Percentiles rank a stretch among this genome's conserved stretches.
Evolutionary conservation across 1,284 basidiomycete species (phyloP).

Genomic region (Ustilago shanxiensis): DNA sequence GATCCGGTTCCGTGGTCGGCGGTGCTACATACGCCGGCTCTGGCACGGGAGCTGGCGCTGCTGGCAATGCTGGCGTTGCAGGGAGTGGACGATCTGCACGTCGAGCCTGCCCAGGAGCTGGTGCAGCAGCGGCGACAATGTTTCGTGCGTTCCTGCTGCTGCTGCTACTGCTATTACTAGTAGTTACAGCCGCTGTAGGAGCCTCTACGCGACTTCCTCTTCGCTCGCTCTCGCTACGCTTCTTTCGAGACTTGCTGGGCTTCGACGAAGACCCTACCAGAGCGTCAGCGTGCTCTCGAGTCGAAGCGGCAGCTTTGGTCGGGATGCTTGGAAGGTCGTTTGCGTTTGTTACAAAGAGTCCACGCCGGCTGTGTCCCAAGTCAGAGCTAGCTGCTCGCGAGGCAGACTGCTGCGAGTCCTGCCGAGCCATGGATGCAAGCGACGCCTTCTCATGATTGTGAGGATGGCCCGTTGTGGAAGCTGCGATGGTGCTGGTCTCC

Average conservation of each 20-base stretch:
- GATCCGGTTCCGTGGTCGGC: background rate
- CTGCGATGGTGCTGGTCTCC: background rate
- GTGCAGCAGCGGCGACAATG: background rate
- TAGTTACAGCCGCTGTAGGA: background rate
- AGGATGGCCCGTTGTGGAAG: slow-evolving; percentile 6
- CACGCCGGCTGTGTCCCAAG: slow-evolving; percentile 16
- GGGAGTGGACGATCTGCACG: slow-evolving; percentile 12
- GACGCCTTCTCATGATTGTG: slow-evolving; percentile 22
- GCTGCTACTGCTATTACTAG: slow-evolving; percentile 1
- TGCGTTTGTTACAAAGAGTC: slow-evolving; percentile 17
- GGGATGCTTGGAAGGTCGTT: slow-evolving; percentile 29
- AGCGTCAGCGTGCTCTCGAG: slow-evolving; percentile 29
- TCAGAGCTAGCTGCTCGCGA: background rate
- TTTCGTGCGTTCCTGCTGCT: background rate
- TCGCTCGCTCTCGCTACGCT: slow-evolving; percentile 9
- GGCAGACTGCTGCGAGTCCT: background rate
- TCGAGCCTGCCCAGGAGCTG: slow-evolving; percentile 14
- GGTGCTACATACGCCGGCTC: background rate
- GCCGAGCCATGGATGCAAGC: background rate
- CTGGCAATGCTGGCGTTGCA: background rate
- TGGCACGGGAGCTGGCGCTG: slow-evolving; percentile 2
- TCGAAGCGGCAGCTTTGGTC: slow-evolving; percentile 11
- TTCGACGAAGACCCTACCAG: slow-evolving; percentile 14
- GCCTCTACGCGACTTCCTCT: background rate
- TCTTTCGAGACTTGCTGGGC: slow-evolving; percentile 4